Conservation (phyloP, 2,329 filamentous ascomycete species). For the Sphaerulina musiva region DNA sequence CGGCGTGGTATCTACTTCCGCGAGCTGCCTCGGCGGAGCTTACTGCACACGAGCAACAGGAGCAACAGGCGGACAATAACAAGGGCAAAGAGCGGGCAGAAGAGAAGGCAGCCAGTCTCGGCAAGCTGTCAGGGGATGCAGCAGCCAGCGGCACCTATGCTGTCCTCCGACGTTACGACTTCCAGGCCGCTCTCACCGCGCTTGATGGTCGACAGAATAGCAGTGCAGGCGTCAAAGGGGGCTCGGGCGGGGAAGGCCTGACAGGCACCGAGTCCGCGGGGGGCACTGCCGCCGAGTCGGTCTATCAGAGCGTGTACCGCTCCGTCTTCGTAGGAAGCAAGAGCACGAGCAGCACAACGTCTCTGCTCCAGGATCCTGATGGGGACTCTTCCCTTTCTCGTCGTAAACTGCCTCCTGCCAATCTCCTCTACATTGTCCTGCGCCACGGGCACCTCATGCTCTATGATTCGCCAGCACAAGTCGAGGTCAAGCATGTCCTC, state of each 20-base stretch:
- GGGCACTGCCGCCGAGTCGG: slow-evolving; percentile 67
- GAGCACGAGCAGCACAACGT: slow-evolving; percentile 30
- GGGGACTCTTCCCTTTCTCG: slow-evolving; percentile 4
- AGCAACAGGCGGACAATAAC: background rate
- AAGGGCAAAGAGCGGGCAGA: slow-evolving; percentile 5
- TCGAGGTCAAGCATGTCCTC: slow-evolving; percentile 94
- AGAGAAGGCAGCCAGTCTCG: slow-evolving; percentile 4
- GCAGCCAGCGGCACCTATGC: slow-evolving; percentile 31
- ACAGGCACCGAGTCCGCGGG: slow-evolving; percentile 8
- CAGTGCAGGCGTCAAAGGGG: slow-evolving; percentile 4
- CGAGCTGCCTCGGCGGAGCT: background rate
- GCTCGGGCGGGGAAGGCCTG: slow-evolving; percentile 8
- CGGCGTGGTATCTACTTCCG: slow-evolving; percentile 60
- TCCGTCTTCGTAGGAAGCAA: slow-evolving; percentile 83
- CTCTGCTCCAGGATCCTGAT: slow-evolving; percentile 21
- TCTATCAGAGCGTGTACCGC: slow-evolving; percentile 97
- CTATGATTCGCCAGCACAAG: slow-evolving; percentile 89
- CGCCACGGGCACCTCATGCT: slow-evolving; percentile 95
- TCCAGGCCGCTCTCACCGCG: slow-evolving; percentile 27
- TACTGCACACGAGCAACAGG: slow-evolving; percentile 4
- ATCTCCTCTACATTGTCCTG: slow-evolving; percentile 32
- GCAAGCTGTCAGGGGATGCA: slow-evolving; percentile 16
- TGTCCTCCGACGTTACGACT: slow-evolving; percentile 30
- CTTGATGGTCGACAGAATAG: slow-evolving; percentile 23
- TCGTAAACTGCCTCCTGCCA: slow-evolving; percentile 22